Base-by-base conservation (phyloP, 2,329 filamentous ascomycete genomes). In the Seiridium cupressi region DNA sequence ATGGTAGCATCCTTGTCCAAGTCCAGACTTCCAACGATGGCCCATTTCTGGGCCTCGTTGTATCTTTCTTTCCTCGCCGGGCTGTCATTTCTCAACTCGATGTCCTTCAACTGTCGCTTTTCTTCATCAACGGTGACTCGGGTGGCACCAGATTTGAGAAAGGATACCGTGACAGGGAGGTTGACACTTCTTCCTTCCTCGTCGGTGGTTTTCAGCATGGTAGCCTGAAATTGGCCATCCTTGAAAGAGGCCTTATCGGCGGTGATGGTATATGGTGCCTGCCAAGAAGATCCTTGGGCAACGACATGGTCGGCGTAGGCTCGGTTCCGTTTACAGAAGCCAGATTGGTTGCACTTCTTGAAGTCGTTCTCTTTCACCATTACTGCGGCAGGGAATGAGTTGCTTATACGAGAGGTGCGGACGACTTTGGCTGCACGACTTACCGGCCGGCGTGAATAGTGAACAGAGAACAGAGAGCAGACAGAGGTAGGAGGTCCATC, bases 291-390 rank as follows among this genome's bases (percentile, higher is more conserved):
- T 62, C 86, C 87, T 59, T 86, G 78, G 47, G 85, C 79, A 51
- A 85, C 77, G 63, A 88, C 92, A 64, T 85, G 81, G 76, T 98
- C 93, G 72, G 95, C 95, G 73, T 91, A 93, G 44, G 86, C 90
- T 73, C 95, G 88, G 78, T 98, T 98, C 65, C 95, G 91, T 74
- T 93, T 95, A 79, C 95, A 99, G 81, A 99, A 99, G 69, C 95
- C 95, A 4, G 94, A 95, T 74, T 99, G 94, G 66, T 90, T 81
- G 79, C 95, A 99, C 69, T 90, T 97, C 74, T 98, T 99, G 84
- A 98, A 99, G 75, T 96, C 93, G 70, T 97, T 88, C 73, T 97
- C 90, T 79, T 99, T 99, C 57, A 99, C 95, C 69, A 86, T 83
- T 65, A 85, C 93, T 96, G 66, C 36, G 61, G 60, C 31, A 49